phyloP scores from a whole-genome alignment of 176 grass and related monocot species.

The Musa schizocarpa region DNA sequence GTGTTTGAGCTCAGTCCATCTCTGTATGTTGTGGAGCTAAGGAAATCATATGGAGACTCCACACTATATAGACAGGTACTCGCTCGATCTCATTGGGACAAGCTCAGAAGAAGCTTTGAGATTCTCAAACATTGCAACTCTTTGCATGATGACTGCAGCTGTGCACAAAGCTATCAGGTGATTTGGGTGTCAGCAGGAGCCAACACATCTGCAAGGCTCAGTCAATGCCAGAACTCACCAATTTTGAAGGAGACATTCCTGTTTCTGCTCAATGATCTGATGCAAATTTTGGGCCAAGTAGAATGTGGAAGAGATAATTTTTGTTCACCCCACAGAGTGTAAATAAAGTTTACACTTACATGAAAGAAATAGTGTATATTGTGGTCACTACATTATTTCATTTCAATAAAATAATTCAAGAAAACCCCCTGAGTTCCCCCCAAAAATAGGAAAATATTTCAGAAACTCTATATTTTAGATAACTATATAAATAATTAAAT shows the following conservation, averaged over 20 bases:
- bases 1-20: slow-evolving; percentile 72
- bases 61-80: slow-evolving; percentile 66
- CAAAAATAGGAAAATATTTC: no score
- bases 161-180: slow-evolving; percentile 37
- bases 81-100: neutral
- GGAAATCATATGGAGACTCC: slow-evolving; percentile 61
- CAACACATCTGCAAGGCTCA: slow-evolving; percentile 28
- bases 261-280: slow-evolving; percentile 33
- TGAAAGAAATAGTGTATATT: no score
- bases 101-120: neutral
- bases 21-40: slow-evolving; percentile 64
- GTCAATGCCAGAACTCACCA: neutral
- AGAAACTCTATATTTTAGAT: no score
- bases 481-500: no score
- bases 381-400: no score
- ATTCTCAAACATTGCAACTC: neutral
- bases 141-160: slow-evolving; percentile 31
- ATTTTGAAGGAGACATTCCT: slow-evolving; percentile 25
- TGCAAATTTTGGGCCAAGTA: neutral
- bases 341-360: no score
- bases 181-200: slow-evolving; percentile 33
- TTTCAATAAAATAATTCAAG: no score
- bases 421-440: no score
- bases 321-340: no score
- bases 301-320: no score